Evolutionary conservation across 2,329 filamentous ascomycete species (phyloP), one percentile per base, ranked within the genome.

Genomic region (Whalleya microplaca): DNA sequence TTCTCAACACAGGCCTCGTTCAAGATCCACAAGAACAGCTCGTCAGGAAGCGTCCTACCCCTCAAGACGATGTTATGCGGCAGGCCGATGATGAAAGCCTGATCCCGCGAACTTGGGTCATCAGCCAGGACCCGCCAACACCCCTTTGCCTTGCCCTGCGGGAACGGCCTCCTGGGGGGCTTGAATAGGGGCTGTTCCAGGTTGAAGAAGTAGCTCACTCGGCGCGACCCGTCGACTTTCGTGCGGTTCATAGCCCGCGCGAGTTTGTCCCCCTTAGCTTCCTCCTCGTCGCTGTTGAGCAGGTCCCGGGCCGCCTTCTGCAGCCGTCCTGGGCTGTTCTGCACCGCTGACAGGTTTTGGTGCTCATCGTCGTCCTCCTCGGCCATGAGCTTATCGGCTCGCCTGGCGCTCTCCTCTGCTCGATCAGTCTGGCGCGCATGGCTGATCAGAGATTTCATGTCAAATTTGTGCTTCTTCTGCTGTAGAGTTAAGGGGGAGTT

Each of bases 11-110:
- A 83, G 20, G 87, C 74, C 73, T 87, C 81, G 48, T 83, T 74
- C 5, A 89, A 67, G 2, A 91, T 75, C 89, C 90, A 93, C 16
- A 80, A 65, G 48, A 91, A 79, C 1, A 92, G 67, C 52, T 88
- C 81, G 57, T 90, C 84, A 0, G 89, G 84, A 12, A 92, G 69
- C 2, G 68, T 61, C 12, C 72, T 69, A 41, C 75, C 75, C 54
- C 72, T 71, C 3, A 70, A 66, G 16, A 83, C 73, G 14, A 87
- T 75, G 44, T 83, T 80, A 53, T 83, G 79, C 1, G 86, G 78
- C 53, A 89, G 74, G 1, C 89, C 88, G 19, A 84, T 86, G 21
- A 84, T 72, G 51, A 92, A 82, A 40, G 83, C 77, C 62, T 86
- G 82, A 52, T 84, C 76, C 48, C 87, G 80, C 41, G 77, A 75